phyloP scores from a whole-genome alignment of 2,329 filamentous ascomycete genomes.

The Leptographium procerum region DNA sequence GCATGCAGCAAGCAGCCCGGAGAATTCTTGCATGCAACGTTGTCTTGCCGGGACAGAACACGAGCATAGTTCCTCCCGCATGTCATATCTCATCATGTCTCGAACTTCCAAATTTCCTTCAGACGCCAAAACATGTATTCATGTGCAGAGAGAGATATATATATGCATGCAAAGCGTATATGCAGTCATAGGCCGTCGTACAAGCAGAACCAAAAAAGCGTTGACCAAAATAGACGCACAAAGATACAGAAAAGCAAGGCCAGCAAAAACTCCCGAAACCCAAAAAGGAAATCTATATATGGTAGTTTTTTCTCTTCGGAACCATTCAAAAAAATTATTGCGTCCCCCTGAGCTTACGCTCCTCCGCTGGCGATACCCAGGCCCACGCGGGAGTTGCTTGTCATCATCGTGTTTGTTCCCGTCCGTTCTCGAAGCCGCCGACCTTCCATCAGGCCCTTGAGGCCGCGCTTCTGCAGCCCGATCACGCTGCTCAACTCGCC shows the following conservation, averaged over 20 bases:
- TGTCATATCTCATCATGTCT: neutral
- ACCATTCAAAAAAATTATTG: neutral
- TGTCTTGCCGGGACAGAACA: no score
- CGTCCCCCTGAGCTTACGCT: neutral
- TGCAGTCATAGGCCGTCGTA: neutral
- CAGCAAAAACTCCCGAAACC: neutral
- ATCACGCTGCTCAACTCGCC: constrained; percentile 81
- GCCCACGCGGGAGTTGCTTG: constrained; percentile 6
- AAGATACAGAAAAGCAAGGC: neutral
- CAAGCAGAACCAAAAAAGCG: neutral
- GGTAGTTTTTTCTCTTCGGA: neutral
- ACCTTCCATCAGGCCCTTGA: constrained; percentile 91
- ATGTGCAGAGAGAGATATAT: no score
- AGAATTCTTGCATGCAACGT: no score
- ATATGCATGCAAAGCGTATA: neutral
- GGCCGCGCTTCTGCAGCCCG: constrained; percentile 83
- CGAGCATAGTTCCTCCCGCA: no score
- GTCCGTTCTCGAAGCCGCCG: constrained; percentile 68
- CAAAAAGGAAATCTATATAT: neutral
- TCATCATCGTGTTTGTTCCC: constrained; percentile 23
- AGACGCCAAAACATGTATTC: neutral
- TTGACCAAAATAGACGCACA: neutral
- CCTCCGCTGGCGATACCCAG: constrained; percentile 12
- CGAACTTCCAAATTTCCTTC: no score
- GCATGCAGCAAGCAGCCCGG: no score